A percentile compares a stretch with the other conserved stretches of the same genome.
Conservation (phyloP, 805 yeast genomes). For the Candida verbasci region DNA sequence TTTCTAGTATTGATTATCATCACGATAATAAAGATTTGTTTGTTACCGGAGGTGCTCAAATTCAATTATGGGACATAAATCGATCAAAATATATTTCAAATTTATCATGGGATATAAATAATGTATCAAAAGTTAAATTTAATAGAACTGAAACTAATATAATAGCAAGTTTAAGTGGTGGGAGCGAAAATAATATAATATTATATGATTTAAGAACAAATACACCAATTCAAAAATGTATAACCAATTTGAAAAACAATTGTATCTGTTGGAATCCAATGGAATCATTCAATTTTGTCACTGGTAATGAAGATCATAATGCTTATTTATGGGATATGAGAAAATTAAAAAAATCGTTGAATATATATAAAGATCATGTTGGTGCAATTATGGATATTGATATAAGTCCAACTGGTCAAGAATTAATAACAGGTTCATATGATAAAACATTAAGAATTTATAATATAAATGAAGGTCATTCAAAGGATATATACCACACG, state of each 20-base stretch:
- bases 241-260: constrained; percentile 77
- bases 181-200: constrained; percentile 83
- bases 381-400: constrained; percentile 94
- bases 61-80: constrained; percentile 88
- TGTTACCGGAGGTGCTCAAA: constrained; percentile 88
- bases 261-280: constrained; percentile 94
- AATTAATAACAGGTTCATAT: constrained; percentile 90
- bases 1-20: constrained; percentile 74
- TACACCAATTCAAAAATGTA: constrained; percentile 88
- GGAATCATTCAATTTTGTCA: constrained; percentile 92
- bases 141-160: constrained; percentile 87
- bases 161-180: constrained; percentile 71
- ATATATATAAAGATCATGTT: constrained; percentile 91
- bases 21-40: constrained; percentile 70
- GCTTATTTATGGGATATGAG: constrained; percentile 96
- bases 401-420: constrained; percentile 96
- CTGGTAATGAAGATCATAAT: constrained; percentile 93
- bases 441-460: constrained; percentile 88
- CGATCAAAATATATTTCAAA: constrained; percentile 74
- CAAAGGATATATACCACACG: constrained; percentile 93
- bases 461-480: constrained; percentile 77
- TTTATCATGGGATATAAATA: constrained; percentile 96
- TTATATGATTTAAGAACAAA: constrained; percentile 87
- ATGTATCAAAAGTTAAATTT: constrained; percentile 74
- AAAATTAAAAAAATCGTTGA: constrained; percentile 72